Evolutionary conservation across 2,329 filamentous ascomycete genomes (phyloP).

Genomic region (Chrysosporium keratinophilum): DNA sequence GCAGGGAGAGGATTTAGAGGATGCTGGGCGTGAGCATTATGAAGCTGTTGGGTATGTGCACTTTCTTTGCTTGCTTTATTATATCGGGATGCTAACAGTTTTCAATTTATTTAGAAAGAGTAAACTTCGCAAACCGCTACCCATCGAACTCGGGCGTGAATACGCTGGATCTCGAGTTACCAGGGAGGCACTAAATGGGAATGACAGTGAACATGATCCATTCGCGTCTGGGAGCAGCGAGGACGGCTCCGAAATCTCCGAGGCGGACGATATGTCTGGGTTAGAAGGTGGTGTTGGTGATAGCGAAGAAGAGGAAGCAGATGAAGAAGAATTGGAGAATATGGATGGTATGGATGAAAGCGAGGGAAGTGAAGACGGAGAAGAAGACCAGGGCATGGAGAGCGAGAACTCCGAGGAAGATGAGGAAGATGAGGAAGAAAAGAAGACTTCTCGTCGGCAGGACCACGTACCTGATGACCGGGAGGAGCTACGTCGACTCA

Average conservation of each 20-base stretch:
- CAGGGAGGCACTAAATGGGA: slow-evolving; percentile 52
- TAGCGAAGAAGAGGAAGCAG: slow-evolving; percentile 30
- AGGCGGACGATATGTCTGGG: slow-evolving; percentile 23
- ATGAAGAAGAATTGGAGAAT: slow-evolving; percentile 10
- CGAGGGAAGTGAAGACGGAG: slow-evolving; percentile 22
- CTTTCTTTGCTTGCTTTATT: neutral
- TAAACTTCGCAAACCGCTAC: slow-evolving; percentile 65
- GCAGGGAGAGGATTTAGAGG: slow-evolving; percentile 34
- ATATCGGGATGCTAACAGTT: slow-evolving; percentile 10
- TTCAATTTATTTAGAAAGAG: slow-evolving; percentile 50
- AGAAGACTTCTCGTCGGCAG: slow-evolving; percentile 22
- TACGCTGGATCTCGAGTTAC: slow-evolving; percentile 71
- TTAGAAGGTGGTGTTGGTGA: slow-evolving; percentile 21
- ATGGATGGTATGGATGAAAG: neutral
- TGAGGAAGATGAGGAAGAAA: slow-evolving; percentile 18
- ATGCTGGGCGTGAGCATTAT: slow-evolving; percentile 76
- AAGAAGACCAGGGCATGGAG: slow-evolving; percentile 25
- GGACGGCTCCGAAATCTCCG: slow-evolving; percentile 24
- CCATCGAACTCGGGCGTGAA: slow-evolving; percentile 59
- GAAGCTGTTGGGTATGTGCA: slow-evolving; percentile 55
- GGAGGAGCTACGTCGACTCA: slow-evolving; percentile 55
- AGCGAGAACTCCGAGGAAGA: slow-evolving; percentile 24
- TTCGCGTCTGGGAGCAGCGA: slow-evolving; percentile 26
- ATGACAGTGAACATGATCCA: slow-evolving; percentile 42
- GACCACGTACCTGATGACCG: slow-evolving; percentile 32